Percentiles rank a stretch among this genome's conserved stretches.
Conservation (phyloP, 108 stramenopile species). For the Skeletonema tropicum region DNA sequence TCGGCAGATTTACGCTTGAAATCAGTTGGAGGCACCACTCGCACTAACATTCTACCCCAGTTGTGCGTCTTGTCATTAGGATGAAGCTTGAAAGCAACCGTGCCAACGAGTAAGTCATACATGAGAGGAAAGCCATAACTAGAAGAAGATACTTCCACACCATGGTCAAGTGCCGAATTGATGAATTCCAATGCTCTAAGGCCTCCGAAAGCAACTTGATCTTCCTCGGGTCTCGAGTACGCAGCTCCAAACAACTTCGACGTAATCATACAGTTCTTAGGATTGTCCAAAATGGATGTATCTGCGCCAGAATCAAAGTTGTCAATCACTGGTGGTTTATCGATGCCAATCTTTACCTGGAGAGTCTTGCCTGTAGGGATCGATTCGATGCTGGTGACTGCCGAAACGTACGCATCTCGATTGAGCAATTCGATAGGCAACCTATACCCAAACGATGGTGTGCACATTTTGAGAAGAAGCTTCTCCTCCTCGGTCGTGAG, state of each 20-base stretch:
- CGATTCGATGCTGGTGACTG: conserved; percentile 79
- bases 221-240: conserved; percentile 86
- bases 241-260: conserved; percentile 91
- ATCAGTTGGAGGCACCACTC: conserved; percentile 88
- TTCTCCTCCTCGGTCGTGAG: conserved; percentile 91
- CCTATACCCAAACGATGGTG: conserved; percentile 64
- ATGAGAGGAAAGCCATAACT: conserved; percentile 96
- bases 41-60: conserved; percentile 91
- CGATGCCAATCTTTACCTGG: conserved; percentile 77
- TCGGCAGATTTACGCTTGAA: conserved; percentile 87
- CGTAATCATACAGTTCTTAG: conserved; percentile 84
- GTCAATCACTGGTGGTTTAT: conserved; percentile 78
- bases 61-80: conserved; percentile 93
- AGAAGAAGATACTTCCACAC: conserved; percentile 87
- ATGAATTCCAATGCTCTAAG: conserved; percentile 85
- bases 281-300: conserved; percentile 83
- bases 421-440: conserved; percentile 77
- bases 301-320: conserved; percentile 89
- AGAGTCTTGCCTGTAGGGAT: conserved; percentile 80
- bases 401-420: conserved; percentile 84
- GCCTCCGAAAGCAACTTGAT: conserved; percentile 90
- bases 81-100: conserved; percentile 90
- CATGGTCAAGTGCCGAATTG: conserved; percentile 81
- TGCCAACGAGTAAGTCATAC: conserved; percentile 94
- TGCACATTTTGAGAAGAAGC: conserved; percentile 85